Evolutionary conservation across 192 early-diverging fungal species (phyloP).

Genomic region (Gorgonomyces haynaldii): DNA sequence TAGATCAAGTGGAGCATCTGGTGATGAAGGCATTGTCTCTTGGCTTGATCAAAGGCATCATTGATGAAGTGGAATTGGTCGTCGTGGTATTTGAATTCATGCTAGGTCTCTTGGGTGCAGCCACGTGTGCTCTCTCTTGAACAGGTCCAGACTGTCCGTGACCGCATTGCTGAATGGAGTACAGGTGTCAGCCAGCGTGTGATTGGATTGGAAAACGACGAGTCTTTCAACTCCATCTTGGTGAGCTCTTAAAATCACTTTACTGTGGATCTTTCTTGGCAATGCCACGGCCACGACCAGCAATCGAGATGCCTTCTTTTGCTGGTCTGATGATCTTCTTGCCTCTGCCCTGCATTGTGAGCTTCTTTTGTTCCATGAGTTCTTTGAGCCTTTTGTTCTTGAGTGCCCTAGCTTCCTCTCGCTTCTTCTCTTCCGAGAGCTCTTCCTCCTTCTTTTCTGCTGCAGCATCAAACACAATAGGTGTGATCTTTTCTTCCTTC

Average conservation of each 20-base stretch:
- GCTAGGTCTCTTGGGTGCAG: constrained; percentile 86
- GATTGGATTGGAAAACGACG: constrained; percentile 56
- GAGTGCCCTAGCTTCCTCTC: no score
- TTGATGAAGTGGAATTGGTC: constrained; percentile 87
- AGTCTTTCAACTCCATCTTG: constrained; percentile 12
- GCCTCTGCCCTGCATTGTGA: no score
- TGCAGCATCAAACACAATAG: no score
- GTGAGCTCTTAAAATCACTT: background rate
- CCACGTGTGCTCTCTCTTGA: constrained; percentile 85
- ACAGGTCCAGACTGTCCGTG: constrained; percentile 76
- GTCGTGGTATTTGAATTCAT: constrained; percentile 41
- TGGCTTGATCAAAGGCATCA: constrained; percentile 80
- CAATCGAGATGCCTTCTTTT: no score
- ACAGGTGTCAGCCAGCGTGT: constrained; percentile 67
- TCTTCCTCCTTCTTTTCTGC: no score
- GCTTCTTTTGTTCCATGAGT: no score
- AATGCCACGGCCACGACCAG: no score
- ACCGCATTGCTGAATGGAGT: constrained; percentile 78
- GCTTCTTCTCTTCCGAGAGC: no score
- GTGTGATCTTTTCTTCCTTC: no score
- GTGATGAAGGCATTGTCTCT: constrained; percentile 96
- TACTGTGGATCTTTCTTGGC: background rate
- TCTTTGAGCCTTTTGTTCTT: no score
- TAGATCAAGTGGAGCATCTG: constrained; percentile 89
- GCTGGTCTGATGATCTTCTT: no score